These are phyloP conservation scores for Trypanosoma mega DNA, from an alignment of 208 protist genomes.

Conservation along the genomic window DNA sequence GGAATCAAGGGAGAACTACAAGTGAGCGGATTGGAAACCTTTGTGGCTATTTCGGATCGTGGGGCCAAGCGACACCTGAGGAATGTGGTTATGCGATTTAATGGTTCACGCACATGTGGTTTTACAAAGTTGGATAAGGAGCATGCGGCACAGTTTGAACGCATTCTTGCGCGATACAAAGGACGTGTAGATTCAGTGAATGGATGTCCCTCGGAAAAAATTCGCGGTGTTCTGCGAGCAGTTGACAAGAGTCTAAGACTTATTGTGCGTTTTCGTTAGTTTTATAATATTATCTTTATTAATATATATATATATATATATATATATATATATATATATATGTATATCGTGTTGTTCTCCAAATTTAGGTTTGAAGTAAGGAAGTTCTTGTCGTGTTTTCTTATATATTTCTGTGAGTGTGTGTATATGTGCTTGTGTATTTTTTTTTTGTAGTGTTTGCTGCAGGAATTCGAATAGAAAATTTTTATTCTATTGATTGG, in stretches of 20 bases:
- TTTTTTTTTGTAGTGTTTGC: background rate
- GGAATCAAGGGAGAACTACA: too few species aligned
- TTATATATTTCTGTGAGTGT: too few species aligned
- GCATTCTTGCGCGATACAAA: slow-evolving; percentile 1
- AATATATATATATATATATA: background rate
- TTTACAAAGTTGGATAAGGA: slow-evolving; percentile 5
- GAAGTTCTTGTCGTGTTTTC: background rate
- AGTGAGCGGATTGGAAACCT: background rate
- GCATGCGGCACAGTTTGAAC: slow-evolving; percentile 11
- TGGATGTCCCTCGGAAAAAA: slow-evolving; percentile 26
- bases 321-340: background rate
- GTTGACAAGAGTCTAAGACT: slow-evolving; percentile 8
- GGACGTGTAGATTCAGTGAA: slow-evolving; percentile 14
- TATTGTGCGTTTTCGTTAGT: slow-evolving; percentile 26
- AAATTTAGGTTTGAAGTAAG: background rate
- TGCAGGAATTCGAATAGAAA: background rate
- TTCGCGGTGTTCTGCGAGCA: slow-evolving; percentile 11
- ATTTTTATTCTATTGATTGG: background rate
- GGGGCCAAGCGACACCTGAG: background rate
- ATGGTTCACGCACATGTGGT: background rate
- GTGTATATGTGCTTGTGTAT: background rate
- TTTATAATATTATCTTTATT: background rate
- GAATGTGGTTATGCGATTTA: background rate
- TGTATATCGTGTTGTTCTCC: background rate
- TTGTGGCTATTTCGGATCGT: background rate